Evolutionary conservation across 208 protist species (phyloP), one percentile per base, ranked within the genome.

Genomic region (Acanthamoeba culbertsoni): DNA sequence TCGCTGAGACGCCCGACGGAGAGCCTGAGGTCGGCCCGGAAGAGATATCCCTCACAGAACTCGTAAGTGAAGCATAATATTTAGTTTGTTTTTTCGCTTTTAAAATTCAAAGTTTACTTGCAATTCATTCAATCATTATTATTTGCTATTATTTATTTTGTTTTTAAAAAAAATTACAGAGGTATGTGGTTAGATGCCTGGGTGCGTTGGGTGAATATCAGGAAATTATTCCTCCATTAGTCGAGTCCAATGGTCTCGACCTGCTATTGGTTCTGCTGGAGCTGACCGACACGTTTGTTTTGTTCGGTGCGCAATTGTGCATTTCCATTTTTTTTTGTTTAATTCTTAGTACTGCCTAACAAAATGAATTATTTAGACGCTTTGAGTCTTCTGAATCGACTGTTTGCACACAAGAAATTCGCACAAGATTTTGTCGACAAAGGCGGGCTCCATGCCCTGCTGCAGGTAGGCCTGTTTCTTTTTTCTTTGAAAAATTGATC

Each of bases 331-430:
- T n/a, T n/a, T n/a, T n/a, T n/a, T n/a, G n/a, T n/a, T n/a, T n/a
- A n/a, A n/a, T n/a, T n/a, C n/a, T n/a, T n/a, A n/a, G n/a, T n/a
- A n/a, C n/a, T n/a, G n/a, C n/a, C n/a, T n/a, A n/a, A n/a, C n/a
- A n/a, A n/a, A n/a, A n/a, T n/a, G n/a, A n/a, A n/a, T n/a, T n/a
- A n/a, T n/a, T n/a, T n/a, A 89, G 93, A 93, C 4, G 12, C 75
- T 0, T 59, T 95, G 14, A 84, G 55, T 37, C 37, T 95, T 18
- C 31, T 91, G 23, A 71, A 86, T 20, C 31, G 53, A 5, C 53
- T 95, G 20, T 63, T 95, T 55, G 75, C 93, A 5, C 94, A 95
- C 46, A 91, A 89, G 33, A 94, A 75, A 42, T 95, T 95, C 51
- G 94, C 91, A 12, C 28, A 92, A 14, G 68, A 65, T 23, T 95